Evolutionary conservation across 768 basidiomycete species (phyloP).

Genomic region (Cyclocybe cylindracea): DNA sequence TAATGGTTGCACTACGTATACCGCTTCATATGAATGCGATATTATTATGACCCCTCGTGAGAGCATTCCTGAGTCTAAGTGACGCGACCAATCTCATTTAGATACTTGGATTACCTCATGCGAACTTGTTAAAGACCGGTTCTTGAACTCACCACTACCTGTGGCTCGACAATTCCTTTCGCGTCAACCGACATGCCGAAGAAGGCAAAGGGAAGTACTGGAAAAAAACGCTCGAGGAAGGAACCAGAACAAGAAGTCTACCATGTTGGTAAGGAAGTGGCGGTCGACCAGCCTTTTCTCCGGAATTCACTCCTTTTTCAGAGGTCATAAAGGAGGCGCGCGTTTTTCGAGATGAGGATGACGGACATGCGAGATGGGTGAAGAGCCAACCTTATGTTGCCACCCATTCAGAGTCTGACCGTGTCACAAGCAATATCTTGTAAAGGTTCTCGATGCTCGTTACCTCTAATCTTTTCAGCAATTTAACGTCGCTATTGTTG

Average conservation of each 20-base stretch:
- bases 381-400: conserved; percentile 18
- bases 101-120: no score
- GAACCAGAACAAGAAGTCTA: conserved; percentile 31
- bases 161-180: background rate
- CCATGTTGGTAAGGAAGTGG: conserved; percentile 46
- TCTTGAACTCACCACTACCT: background rate
- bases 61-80: no score
- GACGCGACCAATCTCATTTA: no score
- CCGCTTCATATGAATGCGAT: background rate
- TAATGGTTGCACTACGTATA: conserved; percentile 1
- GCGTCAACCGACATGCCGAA: background rate
- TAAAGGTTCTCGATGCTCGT: conserved; percentile 51
- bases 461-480: background rate
- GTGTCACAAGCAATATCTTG: conserved; percentile 53
- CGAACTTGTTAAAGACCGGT: no score
- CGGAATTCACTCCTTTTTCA: conserved; percentile 20
- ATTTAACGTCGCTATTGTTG: background rate
- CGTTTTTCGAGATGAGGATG: conserved; percentile 33
- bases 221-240: conserved; percentile 12
- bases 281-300: background rate
- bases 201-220: conserved; percentile 15
- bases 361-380: conserved; percentile 48
- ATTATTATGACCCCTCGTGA: no score
- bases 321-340: conserved; percentile 66
- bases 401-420: background rate